Base-by-base conservation (phyloP, 2,329 filamentous ascomycete genomes). In the Aureobasidium mangrovei region DNA sequence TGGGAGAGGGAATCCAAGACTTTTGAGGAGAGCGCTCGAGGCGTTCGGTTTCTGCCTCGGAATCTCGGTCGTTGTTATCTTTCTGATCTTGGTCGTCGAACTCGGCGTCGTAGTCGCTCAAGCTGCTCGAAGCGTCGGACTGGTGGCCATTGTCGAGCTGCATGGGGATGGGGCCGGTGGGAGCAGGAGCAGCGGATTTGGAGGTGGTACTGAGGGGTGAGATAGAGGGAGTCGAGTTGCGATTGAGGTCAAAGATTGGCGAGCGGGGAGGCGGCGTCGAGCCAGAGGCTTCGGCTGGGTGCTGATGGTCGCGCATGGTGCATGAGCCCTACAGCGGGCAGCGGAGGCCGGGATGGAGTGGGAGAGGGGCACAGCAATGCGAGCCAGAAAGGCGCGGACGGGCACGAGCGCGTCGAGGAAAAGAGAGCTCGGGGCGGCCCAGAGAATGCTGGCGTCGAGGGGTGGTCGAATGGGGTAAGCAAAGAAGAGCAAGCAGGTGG, bases 21-120 rank as follows among this genome's bases (percentile, higher is more conserved):
- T 65, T 67, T 49, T 63, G 60, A 26, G 66, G 67, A 46, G 67
- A 95, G 65, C 87, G 84, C 65, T 93, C 93, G 57, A 98, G 78
- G 56, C 93, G 84, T 72, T 96, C 91, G 1, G 91, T 97, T 72
- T 96, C 91, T 33, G 91, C 91, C 70, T 97, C 91, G 3, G 91
- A 85, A 62, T 86, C 83, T 54, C 79, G 77, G 51, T 84, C 80
- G 36, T 55, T 54, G 24, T 54, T 52, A 40, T 57, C 58, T 43
- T 56, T 56, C 28, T 60, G 60, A 27, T 62, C 61, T 18, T 66
- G 64, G 36, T 79, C 85, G 59, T 86, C 82, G 49, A 88, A 85
- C 58, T 88, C 84, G 64, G 95, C 88, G 65, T 91, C 90, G 55
- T 95, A 87, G 63, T 96, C 91, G 73, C 89, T 96, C 62, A 97